A percentile compares a stretch with the other conserved stretches of the same genome.
Conservation (phyloP, 768 basidiomycete genomes). For the Ramaria sp. region DNA sequence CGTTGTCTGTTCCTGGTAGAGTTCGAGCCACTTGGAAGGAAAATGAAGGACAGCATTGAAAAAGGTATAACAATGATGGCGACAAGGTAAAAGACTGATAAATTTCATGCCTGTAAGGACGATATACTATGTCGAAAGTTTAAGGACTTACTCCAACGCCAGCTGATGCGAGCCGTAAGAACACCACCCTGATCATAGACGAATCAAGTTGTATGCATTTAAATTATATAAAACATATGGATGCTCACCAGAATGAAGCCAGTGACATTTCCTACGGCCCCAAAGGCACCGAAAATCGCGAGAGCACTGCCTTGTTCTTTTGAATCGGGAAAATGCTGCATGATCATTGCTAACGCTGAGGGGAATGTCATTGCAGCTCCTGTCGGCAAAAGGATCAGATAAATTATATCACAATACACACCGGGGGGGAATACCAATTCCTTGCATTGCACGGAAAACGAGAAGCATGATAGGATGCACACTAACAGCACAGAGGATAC, state of each 20-base stretch:
- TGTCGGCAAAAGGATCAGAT: slow-evolving; percentile 9
- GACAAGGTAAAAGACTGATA: slow-evolving; percentile 34
- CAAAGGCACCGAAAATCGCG: slow-evolving; percentile 34
- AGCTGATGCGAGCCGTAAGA: slow-evolving; percentile 1
- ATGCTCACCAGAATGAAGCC: slow-evolving; percentile 3
- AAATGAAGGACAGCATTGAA: slow-evolving; percentile 20
- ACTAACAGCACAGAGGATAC: slow-evolving; percentile 22
- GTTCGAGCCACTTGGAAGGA: slow-evolving; percentile 23
- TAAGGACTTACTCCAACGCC: slow-evolving; percentile 6
- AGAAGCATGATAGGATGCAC: slow-evolving; percentile 23
- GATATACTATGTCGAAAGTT: neutral
- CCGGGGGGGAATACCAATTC: slow-evolving; percentile 13
- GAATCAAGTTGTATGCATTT: neutral
- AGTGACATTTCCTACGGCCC: slow-evolving; percentile 34
- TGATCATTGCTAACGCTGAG: slow-evolving; percentile 38
- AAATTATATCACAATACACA: neutral
- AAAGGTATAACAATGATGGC: slow-evolving; percentile 29
- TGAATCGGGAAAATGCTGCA: slow-evolving; percentile 39
- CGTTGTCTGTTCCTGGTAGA: neutral
- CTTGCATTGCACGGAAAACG: slow-evolving; percentile 22
- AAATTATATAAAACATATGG: neutral
- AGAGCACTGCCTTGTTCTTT: slow-evolving; percentile 38
- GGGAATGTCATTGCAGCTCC: slow-evolving; percentile 42
- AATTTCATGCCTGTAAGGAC: neutral
- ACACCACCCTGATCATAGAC: slow-evolving; percentile 1